Percentiles rank a stretch among this genome's conserved stretches.
phyloP scores from a whole-genome alignment of 805 yeast species.

The Ascoidea rubescens region DNA sequence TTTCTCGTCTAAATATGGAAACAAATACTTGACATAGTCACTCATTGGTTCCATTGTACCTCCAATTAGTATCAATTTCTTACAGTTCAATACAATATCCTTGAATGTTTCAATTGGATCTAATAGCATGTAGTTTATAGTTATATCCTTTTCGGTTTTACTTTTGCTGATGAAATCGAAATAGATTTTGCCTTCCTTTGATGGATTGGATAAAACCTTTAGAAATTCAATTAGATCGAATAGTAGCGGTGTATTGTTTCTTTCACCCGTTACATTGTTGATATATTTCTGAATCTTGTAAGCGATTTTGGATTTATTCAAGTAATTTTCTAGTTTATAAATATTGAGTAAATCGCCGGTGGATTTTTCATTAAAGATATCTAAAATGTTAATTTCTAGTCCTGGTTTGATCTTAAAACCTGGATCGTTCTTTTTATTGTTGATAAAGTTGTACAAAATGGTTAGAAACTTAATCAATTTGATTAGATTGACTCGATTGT shows the following conservation, averaged over 20 bases:
- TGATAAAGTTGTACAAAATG: slow-evolving; percentile 35
- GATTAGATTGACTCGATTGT: slow-evolving; percentile 54
- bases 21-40: slow-evolving; percentile 55
- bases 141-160: slow-evolving; percentile 24
- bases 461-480: slow-evolving; percentile 48
- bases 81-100: slow-evolving; percentile 48
- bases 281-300: slow-evolving; percentile 70
- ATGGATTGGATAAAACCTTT: slow-evolving; percentile 53
- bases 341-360: slow-evolving; percentile 64
- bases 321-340: slow-evolving; percentile 48
- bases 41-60: slow-evolving; percentile 88
- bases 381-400: slow-evolving; percentile 30
- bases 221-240: slow-evolving; percentile 57
- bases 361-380: slow-evolving; percentile 37
- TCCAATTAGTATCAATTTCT: slow-evolving; percentile 73
- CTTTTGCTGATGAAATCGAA: slow-evolving; percentile 19
- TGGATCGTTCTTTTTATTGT: slow-evolving; percentile 13
- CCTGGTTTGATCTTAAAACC: slow-evolving; percentile 33
- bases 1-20: slow-evolving; percentile 36
- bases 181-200: slow-evolving; percentile 67
- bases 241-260: slow-evolving; percentile 30
- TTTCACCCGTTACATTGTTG: slow-evolving; percentile 15
- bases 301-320: slow-evolving; percentile 60
- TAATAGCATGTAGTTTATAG: slow-evolving; percentile 55
- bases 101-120: slow-evolving; percentile 67